Conservation (phyloP, 2,329 filamentous ascomycete genomes). For the Tothia fuscella region DNA sequence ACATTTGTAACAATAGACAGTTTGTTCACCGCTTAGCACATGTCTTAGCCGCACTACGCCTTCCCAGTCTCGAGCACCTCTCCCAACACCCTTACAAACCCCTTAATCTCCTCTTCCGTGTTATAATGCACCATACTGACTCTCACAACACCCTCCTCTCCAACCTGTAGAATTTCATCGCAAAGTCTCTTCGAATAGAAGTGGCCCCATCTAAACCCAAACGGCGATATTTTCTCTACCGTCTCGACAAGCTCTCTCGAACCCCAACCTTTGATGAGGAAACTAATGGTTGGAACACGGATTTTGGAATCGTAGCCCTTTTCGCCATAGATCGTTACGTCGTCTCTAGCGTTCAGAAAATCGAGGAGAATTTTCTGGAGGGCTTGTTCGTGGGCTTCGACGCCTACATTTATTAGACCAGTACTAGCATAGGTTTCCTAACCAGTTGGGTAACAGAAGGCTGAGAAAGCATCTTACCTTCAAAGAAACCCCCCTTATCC, state of each 20-base stretch:
- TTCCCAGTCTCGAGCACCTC: too few relatives aligned
- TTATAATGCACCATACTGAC: slow-evolving; percentile 47
- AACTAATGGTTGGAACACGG: slow-evolving; percentile 56
- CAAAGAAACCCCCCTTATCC: slow-evolving; percentile 13
- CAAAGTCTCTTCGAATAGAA: slow-evolving; percentile 57
- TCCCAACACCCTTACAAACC: slow-evolving; percentile 5
- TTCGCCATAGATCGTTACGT: slow-evolving; percentile 49
- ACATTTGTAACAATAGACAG: too few relatives aligned
- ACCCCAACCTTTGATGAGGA: slow-evolving; percentile 45
- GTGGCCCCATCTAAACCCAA: slow-evolving; percentile 54
- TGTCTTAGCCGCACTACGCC: too few relatives aligned
- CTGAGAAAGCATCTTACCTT: neutral
- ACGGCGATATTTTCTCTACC: slow-evolving; percentile 46
- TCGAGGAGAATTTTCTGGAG: slow-evolving; percentile 48
- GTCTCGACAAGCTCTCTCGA: slow-evolving; percentile 48
- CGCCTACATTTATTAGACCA: too few relatives aligned
- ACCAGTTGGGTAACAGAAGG: slow-evolving; percentile 15
- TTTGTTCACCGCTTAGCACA: too few relatives aligned
- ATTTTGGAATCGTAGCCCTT: slow-evolving; percentile 33
- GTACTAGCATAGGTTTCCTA: slow-evolving; percentile 22
- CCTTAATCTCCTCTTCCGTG: slow-evolving; percentile 7
- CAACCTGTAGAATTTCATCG: slow-evolving; percentile 46
- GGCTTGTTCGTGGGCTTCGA: slow-evolving; percentile 47
- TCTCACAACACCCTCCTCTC: slow-evolving; percentile 51
- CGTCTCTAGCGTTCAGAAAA: slow-evolving; percentile 39